These are phyloP conservation scores for Monosporascus cannonballus DNA, from an alignment of 2,329 filamentous ascomycete genomes.

Conservation along the genomic window DNA sequence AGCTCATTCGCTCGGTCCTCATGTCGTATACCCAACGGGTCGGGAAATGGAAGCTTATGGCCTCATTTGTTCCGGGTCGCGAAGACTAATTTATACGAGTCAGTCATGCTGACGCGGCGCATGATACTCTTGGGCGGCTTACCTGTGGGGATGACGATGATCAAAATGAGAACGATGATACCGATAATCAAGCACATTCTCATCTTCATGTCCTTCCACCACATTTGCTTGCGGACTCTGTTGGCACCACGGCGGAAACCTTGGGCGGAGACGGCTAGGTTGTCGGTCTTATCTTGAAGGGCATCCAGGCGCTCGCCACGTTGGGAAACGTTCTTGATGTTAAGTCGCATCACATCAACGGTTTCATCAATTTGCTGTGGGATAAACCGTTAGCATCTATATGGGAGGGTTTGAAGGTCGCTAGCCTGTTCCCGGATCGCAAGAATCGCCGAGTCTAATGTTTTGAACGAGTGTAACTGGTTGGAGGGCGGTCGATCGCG, in stretches of 20 bases:
- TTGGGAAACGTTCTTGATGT: slow-evolving; percentile 94
- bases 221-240: slow-evolving; percentile 95
- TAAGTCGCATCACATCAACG: slow-evolving; percentile 90
- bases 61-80: slow-evolving; percentile 33
- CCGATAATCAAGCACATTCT: slow-evolving; percentile 90
- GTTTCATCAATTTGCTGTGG: slow-evolving; percentile 93
- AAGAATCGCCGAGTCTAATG: background rate
- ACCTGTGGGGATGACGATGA: slow-evolving; percentile 95
- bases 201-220: slow-evolving; percentile 99
- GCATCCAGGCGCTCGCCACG: slow-evolving; percentile 55
- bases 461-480: no score
- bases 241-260: slow-evolving; percentile 96
- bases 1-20: slow-evolving; percentile 14
- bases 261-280: slow-evolving; percentile 86
- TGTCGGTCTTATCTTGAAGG: slow-evolving; percentile 58
- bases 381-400: slow-evolving; percentile 5
- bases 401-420: background rate
- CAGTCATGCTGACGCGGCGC: slow-evolving; percentile 2
- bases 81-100: slow-evolving; percentile 30
- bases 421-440: slow-evolving; percentile 5
- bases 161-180: slow-evolving; percentile 82
- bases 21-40: slow-evolving; percentile 23
- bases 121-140: slow-evolving; percentile 29
- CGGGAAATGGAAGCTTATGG: slow-evolving; percentile 13
- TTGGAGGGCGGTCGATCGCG: no score